Evolutionary conservation across 2,329 filamentous ascomycete species (phyloP).

Genomic region (Phialemonium atrogriseum): DNA sequence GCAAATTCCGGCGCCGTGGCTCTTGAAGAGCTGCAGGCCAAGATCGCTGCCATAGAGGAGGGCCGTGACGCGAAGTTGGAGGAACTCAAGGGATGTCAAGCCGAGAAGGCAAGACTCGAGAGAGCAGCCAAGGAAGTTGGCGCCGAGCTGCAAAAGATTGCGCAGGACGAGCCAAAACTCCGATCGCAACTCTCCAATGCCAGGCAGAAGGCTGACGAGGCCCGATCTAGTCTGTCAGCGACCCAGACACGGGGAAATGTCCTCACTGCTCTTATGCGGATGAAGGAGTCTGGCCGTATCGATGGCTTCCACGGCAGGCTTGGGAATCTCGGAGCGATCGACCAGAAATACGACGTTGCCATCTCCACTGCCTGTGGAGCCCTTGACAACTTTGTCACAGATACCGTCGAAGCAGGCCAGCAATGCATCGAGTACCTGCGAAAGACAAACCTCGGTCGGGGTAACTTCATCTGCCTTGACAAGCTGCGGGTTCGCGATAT

Average conservation of each 20-base stretch:
- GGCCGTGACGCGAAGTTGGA: slow-evolving; percentile 60
- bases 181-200: slow-evolving; percentile 80
- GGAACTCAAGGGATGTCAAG: slow-evolving; percentile 69
- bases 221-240: slow-evolving; percentile 78
- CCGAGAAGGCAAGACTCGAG: slow-evolving; percentile 62
- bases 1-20: slow-evolving; percentile 80
- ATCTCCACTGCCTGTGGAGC: slow-evolving; percentile 92
- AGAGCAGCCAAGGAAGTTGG: slow-evolving; percentile 67
- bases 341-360: slow-evolving; percentile 91
- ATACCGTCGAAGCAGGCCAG: slow-evolving; percentile 90
- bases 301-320: slow-evolving; percentile 95
- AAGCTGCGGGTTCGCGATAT: slow-evolving; percentile 74
- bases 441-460: slow-evolving; percentile 93
- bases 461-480: slow-evolving; percentile 94
- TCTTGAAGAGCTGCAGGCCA: slow-evolving; percentile 73
- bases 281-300: slow-evolving; percentile 93
- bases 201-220: slow-evolving; percentile 92
- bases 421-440: slow-evolving; percentile 96
- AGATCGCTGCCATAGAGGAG: slow-evolving; percentile 66
- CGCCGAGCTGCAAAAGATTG: slow-evolving; percentile 63
- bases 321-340: slow-evolving; percentile 88
- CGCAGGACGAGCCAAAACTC: slow-evolving; percentile 71
- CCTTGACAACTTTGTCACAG: slow-evolving; percentile 93
- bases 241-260: slow-evolving; percentile 93
- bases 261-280: slow-evolving; percentile 80